phyloP scores from a whole-genome alignment of 768 basidiomycete genomes.

The Leccinum fibrillosum region DNA sequence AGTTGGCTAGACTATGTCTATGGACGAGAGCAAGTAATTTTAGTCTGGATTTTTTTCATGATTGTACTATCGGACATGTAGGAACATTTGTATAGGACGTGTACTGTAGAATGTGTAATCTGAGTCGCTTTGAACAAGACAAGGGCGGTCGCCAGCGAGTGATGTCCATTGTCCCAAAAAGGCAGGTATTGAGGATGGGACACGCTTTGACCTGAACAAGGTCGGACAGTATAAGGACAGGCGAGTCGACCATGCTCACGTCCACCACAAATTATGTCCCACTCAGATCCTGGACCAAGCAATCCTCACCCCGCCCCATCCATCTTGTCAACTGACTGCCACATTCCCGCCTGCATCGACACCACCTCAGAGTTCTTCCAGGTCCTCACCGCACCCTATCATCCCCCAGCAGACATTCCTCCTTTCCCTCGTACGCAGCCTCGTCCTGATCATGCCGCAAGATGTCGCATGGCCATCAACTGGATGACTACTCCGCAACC shows the following conservation, averaged over 20 bases:
- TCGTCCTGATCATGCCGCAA: constrained; percentile 16
- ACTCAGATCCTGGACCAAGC: constrained; percentile 21
- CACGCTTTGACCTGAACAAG: constrained; percentile 28
- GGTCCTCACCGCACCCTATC: constrained; percentile 27
- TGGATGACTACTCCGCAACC: constrained; percentile 18
- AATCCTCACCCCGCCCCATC: constrained; percentile 6
- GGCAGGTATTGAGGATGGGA: constrained; percentile 32
- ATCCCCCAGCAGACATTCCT: constrained; percentile 1
- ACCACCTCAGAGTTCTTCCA: constrained; percentile 29
- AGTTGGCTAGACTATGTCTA: constrained; percentile 15
- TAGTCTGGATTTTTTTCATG: neutral
- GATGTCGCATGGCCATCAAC: constrained; percentile 27
- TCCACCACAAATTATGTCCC: constrained; percentile 12
- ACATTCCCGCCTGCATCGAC: constrained; percentile 20
- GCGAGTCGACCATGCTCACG: constrained; percentile 14
- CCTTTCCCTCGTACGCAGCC: constrained; percentile 14
- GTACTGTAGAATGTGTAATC: constrained; percentile 10
- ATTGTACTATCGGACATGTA: constrained; percentile 21
- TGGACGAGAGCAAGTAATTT: neutral
- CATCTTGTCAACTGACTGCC: constrained; percentile 5
- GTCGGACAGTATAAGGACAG: constrained; percentile 18
- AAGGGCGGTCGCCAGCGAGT: constrained; percentile 23
- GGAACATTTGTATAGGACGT: constrained; percentile 12
- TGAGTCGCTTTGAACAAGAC: constrained; percentile 9
- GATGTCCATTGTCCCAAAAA: constrained; percentile 30